phyloP scores from a whole-genome alignment of 2,329 filamentous ascomycete genomes.

The Fusarium pseudoanthophilum region DNA sequence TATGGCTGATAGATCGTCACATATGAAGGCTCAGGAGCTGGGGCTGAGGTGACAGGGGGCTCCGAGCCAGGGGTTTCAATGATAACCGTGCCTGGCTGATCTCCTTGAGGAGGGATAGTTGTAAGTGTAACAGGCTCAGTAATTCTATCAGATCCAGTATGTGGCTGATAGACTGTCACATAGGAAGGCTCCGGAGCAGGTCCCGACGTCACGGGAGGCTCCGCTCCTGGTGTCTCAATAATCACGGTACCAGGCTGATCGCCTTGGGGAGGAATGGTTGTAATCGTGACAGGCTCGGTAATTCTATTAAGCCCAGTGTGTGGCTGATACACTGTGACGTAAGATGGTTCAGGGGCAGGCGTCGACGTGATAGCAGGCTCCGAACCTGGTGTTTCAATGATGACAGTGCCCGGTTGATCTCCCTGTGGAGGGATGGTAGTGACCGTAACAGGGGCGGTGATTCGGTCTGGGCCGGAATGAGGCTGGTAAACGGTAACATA shows the following conservation, averaged over 20 bases:
- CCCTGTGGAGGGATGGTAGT: constrained; percentile 7
- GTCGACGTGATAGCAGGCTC: neutral
- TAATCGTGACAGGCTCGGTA: constrained; percentile 5
- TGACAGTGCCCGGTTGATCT: constrained; percentile 9
- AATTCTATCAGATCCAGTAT: neutral
- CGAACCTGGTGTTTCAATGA: constrained; percentile 18
- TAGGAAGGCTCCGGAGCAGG: constrained; percentile 10
- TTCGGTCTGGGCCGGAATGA: constrained; percentile 3
- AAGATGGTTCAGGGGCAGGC: neutral
- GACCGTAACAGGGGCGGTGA: constrained; percentile 4
- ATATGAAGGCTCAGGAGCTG: neutral
- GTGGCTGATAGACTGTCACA: neutral
- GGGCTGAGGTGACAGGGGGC: neutral
- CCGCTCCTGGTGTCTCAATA: constrained; percentile 11
- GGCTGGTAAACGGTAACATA: constrained; percentile 16
- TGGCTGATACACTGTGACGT: constrained; percentile 16
- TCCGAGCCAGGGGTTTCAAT: constrained; percentile 14
- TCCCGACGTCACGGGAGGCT: neutral
- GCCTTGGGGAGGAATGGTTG: neutral
- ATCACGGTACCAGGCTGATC: constrained; percentile 17
- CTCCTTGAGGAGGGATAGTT: constrained; percentile 1
- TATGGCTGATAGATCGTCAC: constrained; percentile 1
- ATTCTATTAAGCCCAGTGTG: constrained; percentile 1
- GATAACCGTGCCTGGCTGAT: constrained; percentile 13
- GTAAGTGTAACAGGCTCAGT: constrained; percentile 1